Conservation (phyloP, 129 eudicot genomes). For the Pittosporum tobira region DNA sequence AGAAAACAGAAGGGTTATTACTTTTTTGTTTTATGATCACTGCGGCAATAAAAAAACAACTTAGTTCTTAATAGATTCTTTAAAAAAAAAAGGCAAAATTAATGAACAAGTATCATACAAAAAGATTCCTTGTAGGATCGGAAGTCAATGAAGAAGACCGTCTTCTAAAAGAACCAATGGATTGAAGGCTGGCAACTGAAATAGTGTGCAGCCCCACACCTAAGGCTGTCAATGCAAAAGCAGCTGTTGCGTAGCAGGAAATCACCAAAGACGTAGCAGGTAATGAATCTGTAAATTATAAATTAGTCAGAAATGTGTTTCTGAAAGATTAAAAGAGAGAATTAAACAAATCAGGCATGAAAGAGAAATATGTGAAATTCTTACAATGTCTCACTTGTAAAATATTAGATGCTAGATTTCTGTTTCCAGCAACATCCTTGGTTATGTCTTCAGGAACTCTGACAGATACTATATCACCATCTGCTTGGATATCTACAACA, state of each 20-base stretch:
- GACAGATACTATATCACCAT: conserved; percentile 29
- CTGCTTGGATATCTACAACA: conserved; percentile 39
- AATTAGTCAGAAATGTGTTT: not conserved
- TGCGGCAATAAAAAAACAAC: not conserved
- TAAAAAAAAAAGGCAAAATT: too few species aligned
- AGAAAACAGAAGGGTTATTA: conserved; percentile 15
- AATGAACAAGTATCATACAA: conserved; percentile 40
- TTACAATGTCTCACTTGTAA: conserved; percentile 73
- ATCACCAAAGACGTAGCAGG: conserved; percentile 51
- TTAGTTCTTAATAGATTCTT: not conserved
- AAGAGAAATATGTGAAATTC: conserved; percentile 12
- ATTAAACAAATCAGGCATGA: not conserved
- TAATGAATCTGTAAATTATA: conserved; percentile 46
- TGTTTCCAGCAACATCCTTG: conserved; percentile 80
- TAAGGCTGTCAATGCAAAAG: conserved; percentile 51
- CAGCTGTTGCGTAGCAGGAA: conserved; percentile 52
- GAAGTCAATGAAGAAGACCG: conserved; percentile 43
- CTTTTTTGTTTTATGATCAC: not conserved
- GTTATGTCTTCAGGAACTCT: conserved; percentile 70
- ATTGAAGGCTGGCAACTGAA: conserved; percentile 65
- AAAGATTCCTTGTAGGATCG: conserved; percentile 65
- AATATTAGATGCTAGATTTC: conserved; percentile 57
- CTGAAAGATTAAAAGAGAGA: not conserved
- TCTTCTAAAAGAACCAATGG: conserved; percentile 54
- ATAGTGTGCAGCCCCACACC: conserved; percentile 67